Percentiles rank a stretch among this genome's conserved stretches.
Conservation (phyloP, 805 yeast genomes). For the Wickerhamomyces alni region DNA sequence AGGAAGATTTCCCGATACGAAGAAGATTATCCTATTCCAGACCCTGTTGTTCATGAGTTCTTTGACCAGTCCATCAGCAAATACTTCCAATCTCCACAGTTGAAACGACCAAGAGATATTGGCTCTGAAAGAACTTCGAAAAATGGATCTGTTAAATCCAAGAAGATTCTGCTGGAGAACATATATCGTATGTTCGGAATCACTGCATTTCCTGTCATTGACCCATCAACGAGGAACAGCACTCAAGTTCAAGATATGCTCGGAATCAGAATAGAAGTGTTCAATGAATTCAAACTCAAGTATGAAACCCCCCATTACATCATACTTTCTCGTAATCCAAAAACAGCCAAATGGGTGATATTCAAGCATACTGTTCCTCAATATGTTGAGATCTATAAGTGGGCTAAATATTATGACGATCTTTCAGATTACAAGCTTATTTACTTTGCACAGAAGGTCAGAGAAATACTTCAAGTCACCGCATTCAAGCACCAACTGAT, state of each 20-base stretch:
- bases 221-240: conserved; percentile 3
- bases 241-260: conserved; percentile 14
- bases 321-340: conserved; percentile 24
- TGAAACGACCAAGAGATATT: neutral
- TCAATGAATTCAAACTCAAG: conserved; percentile 19
- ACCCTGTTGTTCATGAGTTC: conserved; percentile 21
- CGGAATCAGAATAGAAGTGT: conserved; percentile 35
- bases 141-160: conserved; percentile 4
- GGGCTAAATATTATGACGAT: conserved; percentile 15
- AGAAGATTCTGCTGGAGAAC: conserved; percentile 26
- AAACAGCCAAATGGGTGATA: conserved; percentile 25
- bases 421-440: conserved; percentile 10
- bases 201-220: conserved; percentile 32
- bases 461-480: conserved; percentile 12
- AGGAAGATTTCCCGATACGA: conserved; percentile 5
- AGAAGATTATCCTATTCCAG: conserved; percentile 16
- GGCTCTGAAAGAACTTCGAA: too few species aligned
- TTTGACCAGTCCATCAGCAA: conserved; percentile 21
- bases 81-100: conserved; percentile 9
- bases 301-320: conserved; percentile 32
- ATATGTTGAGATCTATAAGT: conserved; percentile 11
- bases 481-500: conserved; percentile 18
- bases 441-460: conserved; percentile 8
- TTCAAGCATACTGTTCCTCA: conserved; percentile 34
- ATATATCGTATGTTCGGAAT: conserved; percentile 33